Base-by-base conservation (phyloP, 2,329 filamentous ascomycete genomes). In the Fusarium caatingaense region DNA sequence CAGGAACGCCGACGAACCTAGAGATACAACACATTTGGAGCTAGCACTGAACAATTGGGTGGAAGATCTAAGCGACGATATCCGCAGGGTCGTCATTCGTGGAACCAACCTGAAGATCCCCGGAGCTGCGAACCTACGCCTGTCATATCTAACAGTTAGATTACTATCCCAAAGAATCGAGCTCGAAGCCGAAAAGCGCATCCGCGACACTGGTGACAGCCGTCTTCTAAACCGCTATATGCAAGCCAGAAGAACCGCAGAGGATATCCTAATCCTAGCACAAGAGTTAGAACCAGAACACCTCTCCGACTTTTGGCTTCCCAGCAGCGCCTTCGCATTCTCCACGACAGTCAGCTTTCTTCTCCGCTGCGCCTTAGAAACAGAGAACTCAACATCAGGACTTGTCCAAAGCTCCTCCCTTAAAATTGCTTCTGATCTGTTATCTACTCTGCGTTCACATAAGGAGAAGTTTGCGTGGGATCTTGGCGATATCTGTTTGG, bases 271-370 rank as follows among this genome's bases (percentile, higher is more conserved):
- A 0, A 76, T 82, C 7, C 71, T 87, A 4, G 78, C 83, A 0
- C 83, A 84, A 46, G 84, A 86, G 47, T 72, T 87, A 0, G 75
- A 79, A 6, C 77, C 79, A 7, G 56, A 76, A 2, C 83, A 86
- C 18, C 75, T 86, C 0, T 76, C 78, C 5, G 85, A 83, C 49
- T 87, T 86, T 60, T 87, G 85, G 84, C 76, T 86, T 3, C 80
- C 85, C 0, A 78, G 83, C 5, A 79, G 80, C 40, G 80, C 84
- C 1, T 87, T 85, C 57, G 78, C 81, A 1, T 80, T 86, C n/a
- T 80, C 84, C 0, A 82, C 83, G 3, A 83, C 86, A 0, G 81
- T 83, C 16, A 86, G 82, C 42, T 86, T 87, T 41, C 73, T 87
- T 28, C 74, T 87, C 11, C 80, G 85, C 4, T 84, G 82, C 59